Percentiles rank a stretch among this genome's conserved stretches.
phyloP scores from a whole-genome alignment of 1,139 yeast genomes.

The Lizanozyma gosingica region DNA sequence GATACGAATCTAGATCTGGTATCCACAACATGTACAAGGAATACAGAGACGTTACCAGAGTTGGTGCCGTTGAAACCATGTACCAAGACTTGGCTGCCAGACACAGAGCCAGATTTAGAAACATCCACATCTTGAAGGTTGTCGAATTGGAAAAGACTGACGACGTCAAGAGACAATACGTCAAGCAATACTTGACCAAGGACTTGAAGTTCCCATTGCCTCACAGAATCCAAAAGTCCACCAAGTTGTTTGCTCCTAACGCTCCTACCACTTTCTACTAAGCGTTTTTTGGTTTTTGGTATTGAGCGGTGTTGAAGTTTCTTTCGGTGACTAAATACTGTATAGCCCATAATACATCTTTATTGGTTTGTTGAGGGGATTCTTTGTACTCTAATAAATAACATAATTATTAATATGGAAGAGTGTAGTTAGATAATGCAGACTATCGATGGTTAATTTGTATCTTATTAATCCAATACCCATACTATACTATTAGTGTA shows the following conservation, averaged over 20 bases:
- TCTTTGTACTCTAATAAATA: not conserved
- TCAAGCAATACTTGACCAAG: conserved; percentile 92
- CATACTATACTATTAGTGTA: no score
- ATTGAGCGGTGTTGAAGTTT: conserved; percentile 1
- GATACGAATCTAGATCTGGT: conserved; percentile 99
- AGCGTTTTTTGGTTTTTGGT: conserved; percentile 7
- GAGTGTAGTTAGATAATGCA: no score
- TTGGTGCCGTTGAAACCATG: conserved; percentile 97
- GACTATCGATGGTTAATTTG: no score
- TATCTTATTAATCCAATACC: no score
- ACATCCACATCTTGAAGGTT: conserved; percentile 96
- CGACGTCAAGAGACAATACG: conserved; percentile 99
- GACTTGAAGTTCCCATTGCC: conserved; percentile 99
- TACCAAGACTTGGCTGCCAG: conserved; percentile 99
- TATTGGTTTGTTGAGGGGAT: not conserved
- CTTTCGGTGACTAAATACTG: not conserved
- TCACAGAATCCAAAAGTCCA: conserved; percentile 94
- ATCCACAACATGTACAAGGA: conserved; percentile 99
- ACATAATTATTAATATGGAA: no score
- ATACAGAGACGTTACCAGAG: conserved; percentile 99
- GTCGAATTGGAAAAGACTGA: conserved; percentile 97
- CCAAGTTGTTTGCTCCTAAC: conserved; percentile 81
- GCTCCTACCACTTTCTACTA: conserved; percentile 98
- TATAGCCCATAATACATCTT: conserved; percentile 1
- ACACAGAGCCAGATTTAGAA: conserved; percentile 99